phyloP scores from a whole-genome alignment of 192 early-diverging fungal species.

The Coemansia sp. region DNA sequence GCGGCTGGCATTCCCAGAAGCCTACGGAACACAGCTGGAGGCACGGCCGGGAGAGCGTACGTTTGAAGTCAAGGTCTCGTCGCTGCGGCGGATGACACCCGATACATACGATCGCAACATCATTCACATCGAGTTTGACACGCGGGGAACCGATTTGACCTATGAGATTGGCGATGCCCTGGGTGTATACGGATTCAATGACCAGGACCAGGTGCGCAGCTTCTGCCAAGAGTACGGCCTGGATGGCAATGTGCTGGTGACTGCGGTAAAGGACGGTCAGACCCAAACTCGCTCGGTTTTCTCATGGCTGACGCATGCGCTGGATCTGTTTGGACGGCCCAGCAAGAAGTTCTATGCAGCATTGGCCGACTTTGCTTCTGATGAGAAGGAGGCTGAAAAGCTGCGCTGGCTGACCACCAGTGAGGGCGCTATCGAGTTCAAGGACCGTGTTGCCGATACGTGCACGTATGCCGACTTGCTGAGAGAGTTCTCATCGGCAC shows the following conservation, averaged over 20 bases:
- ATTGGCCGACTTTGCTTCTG: constrained; percentile 69
- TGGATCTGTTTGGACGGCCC: constrained; percentile 93
- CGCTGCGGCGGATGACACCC: constrained; percentile 75
- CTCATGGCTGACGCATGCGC: constrained; percentile 77
- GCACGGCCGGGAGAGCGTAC: constrained; percentile 32
- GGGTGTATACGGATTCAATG: constrained; percentile 90
- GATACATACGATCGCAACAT: constrained; percentile 89
- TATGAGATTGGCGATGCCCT: constrained; percentile 94
- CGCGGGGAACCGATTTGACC: constrained; percentile 68
- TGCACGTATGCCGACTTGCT: constrained; percentile 84
- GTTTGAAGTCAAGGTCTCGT: constrained; percentile 33
- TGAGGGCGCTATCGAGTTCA: constrained; percentile 76
- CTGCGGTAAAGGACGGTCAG: constrained; percentile 57
- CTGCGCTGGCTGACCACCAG: constrained; percentile 63
- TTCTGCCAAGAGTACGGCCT: constrained; percentile 77
- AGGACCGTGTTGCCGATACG: constrained; percentile 78
- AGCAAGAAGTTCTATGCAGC: constrained; percentile 90
- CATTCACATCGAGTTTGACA: constrained; percentile 96
- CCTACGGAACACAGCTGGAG: constrained; percentile 18
- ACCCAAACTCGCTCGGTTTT: constrained; percentile 70
- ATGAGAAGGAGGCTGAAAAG: constrained; percentile 64
- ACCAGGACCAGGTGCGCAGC: constrained; percentile 62
- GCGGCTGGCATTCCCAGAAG: constrained; percentile 47
- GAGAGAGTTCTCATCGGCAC: constrained; percentile 78
- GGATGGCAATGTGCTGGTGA: constrained; percentile 64